Percentiles rank a stretch among this genome's conserved stretches.
Conservation (phyloP, 2,329 filamentous ascomycete genomes). For the Trichothecium sympodiale region DNA sequence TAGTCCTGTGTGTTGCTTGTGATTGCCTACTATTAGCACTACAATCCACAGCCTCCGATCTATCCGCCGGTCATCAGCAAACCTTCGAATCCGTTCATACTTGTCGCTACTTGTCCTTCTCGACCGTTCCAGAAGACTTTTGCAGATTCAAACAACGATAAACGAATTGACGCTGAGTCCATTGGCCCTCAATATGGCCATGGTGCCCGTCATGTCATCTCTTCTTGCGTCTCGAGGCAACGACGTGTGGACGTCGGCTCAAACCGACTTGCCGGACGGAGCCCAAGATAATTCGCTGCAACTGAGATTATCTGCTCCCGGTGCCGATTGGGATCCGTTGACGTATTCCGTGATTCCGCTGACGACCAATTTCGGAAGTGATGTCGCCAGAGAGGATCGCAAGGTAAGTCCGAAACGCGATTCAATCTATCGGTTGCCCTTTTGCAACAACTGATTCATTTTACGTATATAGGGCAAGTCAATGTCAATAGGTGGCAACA, state of each 20-base stretch:
- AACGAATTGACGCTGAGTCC: no score
- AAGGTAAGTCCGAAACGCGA: not conserved
- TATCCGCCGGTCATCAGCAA: no score
- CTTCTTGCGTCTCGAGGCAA: conserved; percentile 8
- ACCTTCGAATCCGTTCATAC: no score
- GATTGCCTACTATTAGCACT: no score
- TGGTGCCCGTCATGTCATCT: no score
- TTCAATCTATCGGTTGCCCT: no score
- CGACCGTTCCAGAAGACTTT: no score
- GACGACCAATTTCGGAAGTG: conserved; percentile 24
- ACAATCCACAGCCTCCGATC: no score
- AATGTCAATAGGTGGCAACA: conserved; percentile 18
- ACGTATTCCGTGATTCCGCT: conserved; percentile 34
- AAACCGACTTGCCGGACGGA: conserved; percentile 26
- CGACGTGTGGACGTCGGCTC: conserved; percentile 20
- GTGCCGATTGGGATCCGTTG: not conserved
- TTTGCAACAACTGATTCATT: not conserved
- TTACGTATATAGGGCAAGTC: not conserved
- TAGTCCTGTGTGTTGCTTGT: no score
- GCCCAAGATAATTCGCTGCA: conserved; percentile 27
- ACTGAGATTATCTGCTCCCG: conserved; percentile 18
- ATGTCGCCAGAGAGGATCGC: not conserved
- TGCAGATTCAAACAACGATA: no score
- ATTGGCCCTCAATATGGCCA: no score
- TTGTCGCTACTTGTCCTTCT: no score